Evolutionary conservation across 768 basidiomycete genomes (phyloP).

Genomic region (Lentinula guzmanii): DNA sequence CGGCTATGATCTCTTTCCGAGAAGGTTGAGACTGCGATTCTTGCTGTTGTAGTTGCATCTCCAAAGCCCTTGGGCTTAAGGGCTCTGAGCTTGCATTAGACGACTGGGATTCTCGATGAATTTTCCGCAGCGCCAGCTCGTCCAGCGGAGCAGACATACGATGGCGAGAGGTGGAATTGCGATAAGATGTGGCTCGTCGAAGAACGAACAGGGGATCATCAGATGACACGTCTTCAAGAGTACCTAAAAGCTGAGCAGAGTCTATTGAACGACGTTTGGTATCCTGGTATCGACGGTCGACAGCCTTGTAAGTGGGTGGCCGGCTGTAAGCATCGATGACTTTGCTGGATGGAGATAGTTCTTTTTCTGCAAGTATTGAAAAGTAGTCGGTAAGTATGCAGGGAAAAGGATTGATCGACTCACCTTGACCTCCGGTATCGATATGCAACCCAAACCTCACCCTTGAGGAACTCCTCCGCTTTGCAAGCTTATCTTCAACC

Average conservation of each 20-base stretch:
- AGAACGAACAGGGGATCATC: slow-evolving; percentile 90
- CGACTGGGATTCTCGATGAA: slow-evolving; percentile 64
- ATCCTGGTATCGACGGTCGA: slow-evolving; percentile 53
- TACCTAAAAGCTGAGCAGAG: slow-evolving; percentile 64
- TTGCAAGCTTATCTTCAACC: slow-evolving; percentile 86
- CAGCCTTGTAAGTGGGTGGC: slow-evolving; percentile 64
- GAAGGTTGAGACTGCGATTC: slow-evolving; percentile 36
- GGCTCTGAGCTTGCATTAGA: slow-evolving; percentile 24
- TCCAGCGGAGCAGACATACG: slow-evolving; percentile 75
- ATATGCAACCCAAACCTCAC: slow-evolving; percentile 81
- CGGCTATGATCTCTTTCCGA: slow-evolving; percentile 87
- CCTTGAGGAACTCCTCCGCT: slow-evolving; percentile 69
- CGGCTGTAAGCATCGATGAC: slow-evolving; percentile 78
- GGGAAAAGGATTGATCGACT: slow-evolving; percentile 15
- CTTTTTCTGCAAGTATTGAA: slow-evolving; percentile 49
- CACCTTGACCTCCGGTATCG: slow-evolving; percentile 57
- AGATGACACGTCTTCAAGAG: slow-evolving; percentile 64
- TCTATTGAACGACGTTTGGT: slow-evolving; percentile 86
- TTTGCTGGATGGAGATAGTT: slow-evolving; percentile 74
- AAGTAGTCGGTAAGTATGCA: slow-evolving; percentile 3
- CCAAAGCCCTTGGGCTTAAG: neutral
- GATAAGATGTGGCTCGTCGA: slow-evolving; percentile 74
- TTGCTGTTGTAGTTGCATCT: slow-evolving; percentile 9
- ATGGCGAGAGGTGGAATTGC: slow-evolving; percentile 62
- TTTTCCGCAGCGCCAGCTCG: slow-evolving; percentile 71